Conservation (phyloP, 306 rosid genomes). For the Amphicarpaea edgeworthii region DNA sequence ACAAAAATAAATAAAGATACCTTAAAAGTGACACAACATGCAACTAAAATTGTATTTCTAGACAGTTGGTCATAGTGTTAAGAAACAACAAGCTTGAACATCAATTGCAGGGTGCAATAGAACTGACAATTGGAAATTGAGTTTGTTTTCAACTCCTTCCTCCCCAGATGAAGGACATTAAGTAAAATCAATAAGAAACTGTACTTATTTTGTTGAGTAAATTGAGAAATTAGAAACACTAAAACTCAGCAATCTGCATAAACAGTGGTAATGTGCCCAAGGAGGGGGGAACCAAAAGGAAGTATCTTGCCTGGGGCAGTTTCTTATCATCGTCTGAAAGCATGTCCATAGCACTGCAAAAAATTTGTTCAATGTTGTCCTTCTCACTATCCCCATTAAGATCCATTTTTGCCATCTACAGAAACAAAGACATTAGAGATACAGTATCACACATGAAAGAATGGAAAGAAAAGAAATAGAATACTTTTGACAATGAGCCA, state of each 20-base stretch:
- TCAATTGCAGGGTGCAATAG: background rate
- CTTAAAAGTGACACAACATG: constrained; percentile 8
- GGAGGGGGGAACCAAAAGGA: background rate
- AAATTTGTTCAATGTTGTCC: constrained; percentile 75
- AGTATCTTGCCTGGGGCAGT: constrained; percentile 86
- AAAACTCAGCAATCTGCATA: constrained; percentile 4
- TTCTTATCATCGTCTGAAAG: constrained; percentile 97
- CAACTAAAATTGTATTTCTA: constrained; percentile 16
- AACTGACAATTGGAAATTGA: constrained; percentile 25
- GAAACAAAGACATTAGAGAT: constrained; percentile 33
- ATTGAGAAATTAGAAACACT: background rate
- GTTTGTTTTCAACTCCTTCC: background rate
- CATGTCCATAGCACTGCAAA: constrained; percentile 98
- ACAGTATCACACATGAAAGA: background rate
- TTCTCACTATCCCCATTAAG: constrained; percentile 88
- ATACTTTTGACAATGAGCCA: constrained; percentile 8
- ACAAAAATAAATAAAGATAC: constrained; percentile 14
- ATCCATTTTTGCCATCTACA: constrained; percentile 96
- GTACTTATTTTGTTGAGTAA: constrained; percentile 33
- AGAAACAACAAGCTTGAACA: constrained; percentile 3
- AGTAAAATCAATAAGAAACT: constrained; percentile 29
- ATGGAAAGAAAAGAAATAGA: background rate
- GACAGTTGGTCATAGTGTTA: background rate
- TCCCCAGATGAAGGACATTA: constrained; percentile 17
- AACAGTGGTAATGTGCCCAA: too few relatives aligned